Evolutionary conservation across 805 yeast genomes (phyloP), one percentile per base, ranked within the genome.

Genomic region (Kodamaea fukazawae): DNA sequence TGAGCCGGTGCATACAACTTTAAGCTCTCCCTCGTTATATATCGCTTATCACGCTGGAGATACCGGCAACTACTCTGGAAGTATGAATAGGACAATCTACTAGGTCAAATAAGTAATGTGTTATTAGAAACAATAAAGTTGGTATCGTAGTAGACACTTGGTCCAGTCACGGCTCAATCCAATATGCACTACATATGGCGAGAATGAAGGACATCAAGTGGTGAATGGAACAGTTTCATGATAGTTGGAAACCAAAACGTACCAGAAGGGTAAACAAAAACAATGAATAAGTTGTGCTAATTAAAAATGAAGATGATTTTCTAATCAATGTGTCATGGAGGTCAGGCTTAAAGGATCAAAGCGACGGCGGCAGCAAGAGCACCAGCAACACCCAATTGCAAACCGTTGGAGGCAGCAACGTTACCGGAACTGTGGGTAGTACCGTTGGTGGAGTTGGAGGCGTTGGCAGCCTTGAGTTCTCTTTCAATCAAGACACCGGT

Each of bases 311-410:
- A 22, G n/a, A 33, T 25, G 36, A 25, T 25, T 26, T 27, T 33
- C 15, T 12, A n/a, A 27, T 26, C 29, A 33, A 16, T 10, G 7
- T 11, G n/a, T 39, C 28, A n/a, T 15, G 14, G 26, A 13, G 4
- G n/a, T n/a, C 20, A 18, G 26, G 30, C 31, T 61, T 61, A 72
- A 51, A 73, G 57, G 48, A 74, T 46, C 56, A 76, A 59, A 43
- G 75, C 64, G 44, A 72, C 61, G 58, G 76, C 81, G 33, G 78
- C 79, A 48, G 75, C 65, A 29, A 72, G 46, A 36, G 71, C 79
- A 45, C 74, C 70, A 45, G 63, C 67, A 46, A 54, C 55, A 34
- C 69, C 68, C 30, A 55, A 38, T 35, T 56, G 43, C 42, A 54
- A 32, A 13, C 16, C 55, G 36, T 52, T 44, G 38, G 32, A 36